Evolutionary conservation across 2,329 filamentous ascomycete genomes (phyloP), one percentile per base, ranked within the genome.

Genomic region (Colletotrichum phormii): DNA sequence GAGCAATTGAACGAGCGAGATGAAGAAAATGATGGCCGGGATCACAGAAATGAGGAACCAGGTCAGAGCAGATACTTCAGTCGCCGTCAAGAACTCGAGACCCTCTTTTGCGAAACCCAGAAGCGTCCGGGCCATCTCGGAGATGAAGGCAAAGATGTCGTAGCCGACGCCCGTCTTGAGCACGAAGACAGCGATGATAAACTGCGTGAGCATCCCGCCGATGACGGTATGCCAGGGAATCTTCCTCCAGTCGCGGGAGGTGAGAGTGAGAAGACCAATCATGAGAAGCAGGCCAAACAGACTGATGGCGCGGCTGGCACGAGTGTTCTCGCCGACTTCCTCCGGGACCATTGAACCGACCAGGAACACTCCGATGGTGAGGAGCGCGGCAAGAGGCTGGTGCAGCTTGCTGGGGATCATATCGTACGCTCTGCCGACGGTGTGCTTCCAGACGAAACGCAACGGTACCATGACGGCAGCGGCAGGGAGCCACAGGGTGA

Each of bases 21-120:
- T 90, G 88, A 95, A 94, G 86, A 95, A 95, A 81, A 94, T 92
- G 79, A 95, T 93, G 64, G 92, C 89, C 0, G 92, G 92, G 18
- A 94, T 84, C 63, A 94, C 92, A 57, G 84, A 85, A 69, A 90
- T 85, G 69, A 94, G 84, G 84, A 94, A 94, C 87, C 88, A 93
- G 1, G 76, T 75, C 1, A 85, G 77, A 7, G 79, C 65, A 2
- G 84, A 79, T 22, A 84, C 84, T 15, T 82, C 80, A 0, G 76
- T 60, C n/a, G 80, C 82, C 1, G 91, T 93, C 74, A 95, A 80
- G 82, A 94, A 95, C 1, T 79, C 77, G 0, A 91, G 88, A 78
- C 92, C 92, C 31, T 92, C 78, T 18, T 84, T 83, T 37, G 92
- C 91, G 77, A 92, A 94, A 7, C 89, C 87, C 5, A 95, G 85